Evolutionary conservation across 2,329 filamentous ascomycete genomes (phyloP), one percentile per base, ranked within the genome.

Genomic region (Neonectria neomacrospora): DNA sequence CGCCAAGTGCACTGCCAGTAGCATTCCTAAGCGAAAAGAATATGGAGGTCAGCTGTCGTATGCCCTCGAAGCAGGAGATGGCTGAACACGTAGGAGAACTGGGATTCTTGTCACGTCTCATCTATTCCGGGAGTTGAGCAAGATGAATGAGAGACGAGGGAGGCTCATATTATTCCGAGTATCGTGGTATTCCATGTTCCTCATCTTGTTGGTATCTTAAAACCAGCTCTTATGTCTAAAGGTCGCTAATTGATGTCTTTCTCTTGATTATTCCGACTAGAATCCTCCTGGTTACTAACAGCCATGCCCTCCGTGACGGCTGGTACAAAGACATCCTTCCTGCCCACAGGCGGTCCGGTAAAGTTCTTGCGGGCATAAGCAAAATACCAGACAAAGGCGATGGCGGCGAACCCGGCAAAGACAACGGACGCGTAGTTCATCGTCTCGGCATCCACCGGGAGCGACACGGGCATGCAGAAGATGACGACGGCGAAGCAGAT

Each of bases 391-490:
- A 80, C 66, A 11, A 88, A 75, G 54, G 87, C 89, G 63, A 90
- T 86, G 14, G 77, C 67, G 0, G 83, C 88, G 62, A 91, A 90
- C 0, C 85, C 87, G 3, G 85, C 83, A 76, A 91, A 90, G 6
- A 90, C 89, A 8, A 87, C 88, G 18, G 84, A 87, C 2, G 88
- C 88, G 73, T 90, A 91, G 75, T 91, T 91, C 88, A 91, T 91
- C 18, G 78, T 81, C 12, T 75, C 76, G 4, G 87, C 75, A 11
- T 81, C 80, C 3, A 90, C 87, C 0, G 87, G 85, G 10, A 90
- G 75, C 3, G 85, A 83, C 6, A 87, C 84, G 2, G 88, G 91
- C 90, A 94, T 92, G 75, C 90, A 93, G 80, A 93, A 94, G 47
- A 94, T 80, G 59, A 91, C 85, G 16, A 92, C 84, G 1, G 90